Conservation (phyloP, 176 grass and related monocot genomes). For the Avena atlantica region DNA sequence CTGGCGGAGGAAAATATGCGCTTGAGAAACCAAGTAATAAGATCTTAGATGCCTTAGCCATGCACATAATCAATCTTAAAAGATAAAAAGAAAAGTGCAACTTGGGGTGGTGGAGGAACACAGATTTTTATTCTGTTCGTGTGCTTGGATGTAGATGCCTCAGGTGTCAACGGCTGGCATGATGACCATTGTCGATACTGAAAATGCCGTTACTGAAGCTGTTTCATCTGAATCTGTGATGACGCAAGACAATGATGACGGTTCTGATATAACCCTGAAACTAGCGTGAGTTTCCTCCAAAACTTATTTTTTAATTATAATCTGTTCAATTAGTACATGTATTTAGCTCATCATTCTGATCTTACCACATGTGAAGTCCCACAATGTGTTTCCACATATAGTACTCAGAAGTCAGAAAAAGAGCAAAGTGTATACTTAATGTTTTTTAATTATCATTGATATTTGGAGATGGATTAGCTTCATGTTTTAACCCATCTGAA, state of each 20-base stretch:
- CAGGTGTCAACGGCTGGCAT: slow-evolving; percentile 44
- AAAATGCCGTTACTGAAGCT: slow-evolving; percentile 73
- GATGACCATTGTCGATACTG: slow-evolving; percentile 38
- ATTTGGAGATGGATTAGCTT: background rate
- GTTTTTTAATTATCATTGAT: background rate
- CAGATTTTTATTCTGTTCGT: slow-evolving; percentile 21
- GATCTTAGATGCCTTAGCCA: background rate
- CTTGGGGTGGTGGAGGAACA: background rate
- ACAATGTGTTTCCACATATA: background rate
- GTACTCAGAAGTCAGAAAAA: background rate
- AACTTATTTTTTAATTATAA: too few relatives aligned
- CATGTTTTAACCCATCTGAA: slow-evolving; percentile 10
- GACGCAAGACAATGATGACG: slow-evolving; percentile 78
- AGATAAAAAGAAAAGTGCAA: slow-evolving; percentile 16
- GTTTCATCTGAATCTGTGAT: slow-evolving; percentile 94
- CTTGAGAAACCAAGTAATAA: slow-evolving; percentile 68
- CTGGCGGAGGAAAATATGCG: slow-evolving; percentile 75
- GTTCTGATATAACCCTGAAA: slow-evolving; percentile 89
- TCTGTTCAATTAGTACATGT: background rate
- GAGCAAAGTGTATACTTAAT: background rate
- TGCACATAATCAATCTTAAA: background rate
- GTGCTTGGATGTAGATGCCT: slow-evolving; percentile 59
- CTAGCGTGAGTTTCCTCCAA: slow-evolving; percentile 59
- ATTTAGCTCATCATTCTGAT: background rate
- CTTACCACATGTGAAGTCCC: background rate